Base-by-base conservation (phyloP, 2,329 filamentous ascomycete genomes). In the Cadophora sp. region DNA sequence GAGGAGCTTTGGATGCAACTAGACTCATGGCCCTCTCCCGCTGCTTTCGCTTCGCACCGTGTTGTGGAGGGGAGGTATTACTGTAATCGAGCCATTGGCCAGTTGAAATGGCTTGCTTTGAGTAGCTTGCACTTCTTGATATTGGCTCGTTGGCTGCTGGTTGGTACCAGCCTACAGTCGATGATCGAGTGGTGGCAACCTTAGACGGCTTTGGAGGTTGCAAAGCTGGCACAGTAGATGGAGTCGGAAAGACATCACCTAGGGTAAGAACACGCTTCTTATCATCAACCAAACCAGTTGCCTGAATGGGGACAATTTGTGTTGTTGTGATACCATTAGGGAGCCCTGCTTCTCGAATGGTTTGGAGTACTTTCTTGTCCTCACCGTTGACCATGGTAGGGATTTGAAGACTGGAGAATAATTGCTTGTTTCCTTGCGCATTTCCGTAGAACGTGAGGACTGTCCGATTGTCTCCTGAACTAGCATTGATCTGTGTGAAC, bases 401-500 rank as follows among this genome's bases (percentile, higher is more conserved):
- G 64, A 86, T 83, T 71, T 91, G 92, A 59, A 97, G 82, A 78
- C 94, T 97, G 4, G 95, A 97, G 77, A 96, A 97, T 4, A 97
- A 82, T 68, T 95, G 91, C 72, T 89, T 90, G 43, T 91, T 85
- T 55, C 89, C 88, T 1, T 90, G 88, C 48, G 91, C 91, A 72
- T 89, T 91, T 64, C 92, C 93, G 72, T 89, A 90, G 0, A 97
- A 82, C 0, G 92, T 95, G 66, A 97, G 82, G 6, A 95, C 89
- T 18, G 88, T 81, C 69, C 82, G 84, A 64, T 85, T 79, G 71
- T 85, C 78, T 71, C 82, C 75, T 22, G 81, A 76, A 27, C 71
- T 70, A 76, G 77, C 65, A 77, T 78, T 71, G 76, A 79, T 65
- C 73, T 74, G 59, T 69, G 71, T 73, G 41, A 68, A 55, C 30